phyloP scores from a whole-genome alignment of 306 rosid genomes.

The Fragaria ananassa region DNA sequence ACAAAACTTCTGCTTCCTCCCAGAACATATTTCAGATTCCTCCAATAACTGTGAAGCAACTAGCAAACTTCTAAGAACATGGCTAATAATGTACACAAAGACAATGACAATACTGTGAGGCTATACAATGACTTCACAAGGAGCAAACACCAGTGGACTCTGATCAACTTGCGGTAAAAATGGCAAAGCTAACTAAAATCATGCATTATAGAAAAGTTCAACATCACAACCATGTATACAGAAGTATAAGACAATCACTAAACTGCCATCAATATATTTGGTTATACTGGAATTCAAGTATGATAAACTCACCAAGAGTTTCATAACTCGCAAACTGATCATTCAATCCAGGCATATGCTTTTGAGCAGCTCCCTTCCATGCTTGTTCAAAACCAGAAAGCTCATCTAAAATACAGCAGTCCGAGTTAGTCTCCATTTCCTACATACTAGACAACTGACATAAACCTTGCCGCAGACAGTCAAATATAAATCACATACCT shows the following conservation, averaged over 20 bases:
- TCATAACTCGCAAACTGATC: slow-evolving; percentile 16
- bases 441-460: background rate
- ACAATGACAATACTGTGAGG: background rate
- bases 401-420: slow-evolving; percentile 49
- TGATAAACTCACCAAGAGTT: slow-evolving; percentile 39
- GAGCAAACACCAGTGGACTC: background rate
- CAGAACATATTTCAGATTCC: background rate
- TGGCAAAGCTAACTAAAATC: background rate
- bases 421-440: background rate
- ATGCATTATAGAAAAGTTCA: background rate
- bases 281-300: background rate
- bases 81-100: background rate
- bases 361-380: slow-evolving; percentile 66
- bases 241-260: background rate
- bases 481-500: slow-evolving; percentile 40
- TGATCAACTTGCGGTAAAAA: background rate
- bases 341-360: slow-evolving; percentile 60
- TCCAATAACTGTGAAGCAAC: background rate
- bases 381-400: slow-evolving; percentile 63
- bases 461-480: background rate
- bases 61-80: background rate
- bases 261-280: background rate
- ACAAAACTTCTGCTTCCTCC: background rate
- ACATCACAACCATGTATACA: background rate
- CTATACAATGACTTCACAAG: background rate